Evolutionary conservation across 768 basidiomycete genomes (phyloP).

Genomic region (Tricholoma sp.): DNA sequence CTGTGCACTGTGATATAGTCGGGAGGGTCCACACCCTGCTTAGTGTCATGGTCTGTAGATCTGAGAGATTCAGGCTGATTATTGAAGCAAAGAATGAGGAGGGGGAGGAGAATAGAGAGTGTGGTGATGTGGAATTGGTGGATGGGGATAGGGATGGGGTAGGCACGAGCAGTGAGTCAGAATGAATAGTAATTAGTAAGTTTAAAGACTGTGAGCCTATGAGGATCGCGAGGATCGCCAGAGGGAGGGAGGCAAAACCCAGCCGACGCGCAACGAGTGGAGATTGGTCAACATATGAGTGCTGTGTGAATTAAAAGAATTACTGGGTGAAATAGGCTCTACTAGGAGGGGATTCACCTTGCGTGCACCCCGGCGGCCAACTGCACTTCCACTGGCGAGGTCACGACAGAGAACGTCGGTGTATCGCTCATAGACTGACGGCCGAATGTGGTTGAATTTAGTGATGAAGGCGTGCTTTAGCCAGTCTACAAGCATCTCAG

Average conservation of each 20-base stretch:
- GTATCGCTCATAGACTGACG: constrained; percentile 91
- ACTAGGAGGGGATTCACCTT: constrained; percentile 43
- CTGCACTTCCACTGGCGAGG: constrained; percentile 71
- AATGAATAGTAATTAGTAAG: constrained; percentile 51
- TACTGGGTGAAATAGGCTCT: neutral
- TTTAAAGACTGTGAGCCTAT: constrained; percentile 69
- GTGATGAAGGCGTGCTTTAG: constrained; percentile 99
- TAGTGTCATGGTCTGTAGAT: neutral
- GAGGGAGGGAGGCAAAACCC: constrained; percentile 89
- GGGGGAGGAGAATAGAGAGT: constrained; percentile 24
- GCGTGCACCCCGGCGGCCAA: constrained; percentile 59
- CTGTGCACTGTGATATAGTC: constrained; percentile 41
- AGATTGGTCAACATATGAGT: constrained; percentile 92
- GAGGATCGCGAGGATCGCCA: constrained; percentile 78
- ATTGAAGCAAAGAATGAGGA: neutral
- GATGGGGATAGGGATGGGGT: neutral
- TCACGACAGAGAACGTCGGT: constrained; percentile 95
- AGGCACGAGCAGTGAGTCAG: constrained; percentile 18
- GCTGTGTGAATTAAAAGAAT: constrained; percentile 35
- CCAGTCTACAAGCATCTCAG: constrained; percentile 97
- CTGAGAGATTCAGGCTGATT: neutral
- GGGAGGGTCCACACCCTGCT: constrained; percentile 34
- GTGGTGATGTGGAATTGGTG: neutral
- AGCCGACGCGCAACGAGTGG: constrained; percentile 90
- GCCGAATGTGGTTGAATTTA: constrained; percentile 98